Evolutionary conservation across 2,329 filamentous ascomycete genomes (phyloP).

Genomic region (Aureobasidium namibiae): DNA sequence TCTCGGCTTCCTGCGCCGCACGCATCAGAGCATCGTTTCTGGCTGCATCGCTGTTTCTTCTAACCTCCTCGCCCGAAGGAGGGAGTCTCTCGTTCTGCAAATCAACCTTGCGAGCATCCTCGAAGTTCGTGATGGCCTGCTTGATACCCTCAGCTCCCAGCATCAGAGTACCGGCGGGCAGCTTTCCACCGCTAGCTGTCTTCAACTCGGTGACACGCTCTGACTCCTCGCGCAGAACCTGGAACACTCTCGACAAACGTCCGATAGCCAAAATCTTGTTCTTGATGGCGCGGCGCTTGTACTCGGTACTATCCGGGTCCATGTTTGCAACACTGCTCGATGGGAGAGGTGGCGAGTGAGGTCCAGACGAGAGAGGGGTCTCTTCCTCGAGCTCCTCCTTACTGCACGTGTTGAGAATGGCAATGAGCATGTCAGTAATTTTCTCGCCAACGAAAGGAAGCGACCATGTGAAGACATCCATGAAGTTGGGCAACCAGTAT

Average conservation of each 20-base stretch:
- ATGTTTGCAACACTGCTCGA: conserved; percentile 31
- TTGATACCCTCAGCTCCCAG: conserved; percentile 97
- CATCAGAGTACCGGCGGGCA: conserved; percentile 95
- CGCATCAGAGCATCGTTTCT: conserved; percentile 75
- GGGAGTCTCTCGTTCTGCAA: conserved; percentile 92
- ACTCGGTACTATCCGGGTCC: conserved; percentile 83
- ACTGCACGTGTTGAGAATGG: conserved; percentile 96
- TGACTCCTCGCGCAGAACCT: conserved; percentile 93
- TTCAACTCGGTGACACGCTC: conserved; percentile 96
- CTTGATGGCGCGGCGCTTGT: conserved; percentile 94
- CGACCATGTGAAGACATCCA: conserved; percentile 99
- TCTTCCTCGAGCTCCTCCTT: conserved; percentile 93
- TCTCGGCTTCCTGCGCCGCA: conserved; percentile 80
- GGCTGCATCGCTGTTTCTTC: conserved; percentile 72
- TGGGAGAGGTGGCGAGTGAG: conserved; percentile 61
- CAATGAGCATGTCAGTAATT: conserved; percentile 97
- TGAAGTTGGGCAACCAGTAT: conserved; percentile 99
- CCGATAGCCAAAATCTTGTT: conserved; percentile 99
- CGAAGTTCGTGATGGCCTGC: conserved; percentile 92
- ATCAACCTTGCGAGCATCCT: conserved; percentile 95
- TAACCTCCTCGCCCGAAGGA: conserved; percentile 85
- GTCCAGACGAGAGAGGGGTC: conserved; percentile 60
- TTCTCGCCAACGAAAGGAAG: conserved; percentile 98
- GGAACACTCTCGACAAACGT: conserved; percentile 93
- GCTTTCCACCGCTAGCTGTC: conserved; percentile 83